A percentile compares a stretch with the other conserved stretches of the same genome.
Conservation (phyloP, 2,329 filamentous ascomycete species). For the Cladosporium oxysporum region DNA sequence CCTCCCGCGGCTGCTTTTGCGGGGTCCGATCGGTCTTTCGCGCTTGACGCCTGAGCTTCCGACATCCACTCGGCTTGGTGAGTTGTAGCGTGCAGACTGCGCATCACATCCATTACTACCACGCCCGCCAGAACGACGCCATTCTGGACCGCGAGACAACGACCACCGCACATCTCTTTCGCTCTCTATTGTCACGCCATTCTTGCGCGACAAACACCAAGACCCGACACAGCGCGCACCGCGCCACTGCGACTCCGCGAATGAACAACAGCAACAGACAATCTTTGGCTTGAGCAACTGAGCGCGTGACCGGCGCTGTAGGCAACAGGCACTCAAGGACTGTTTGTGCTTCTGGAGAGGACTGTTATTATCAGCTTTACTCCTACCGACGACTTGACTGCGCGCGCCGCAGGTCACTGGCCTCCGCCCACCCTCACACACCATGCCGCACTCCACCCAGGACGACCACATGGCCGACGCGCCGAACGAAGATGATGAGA, state of each 20-base stretch:
- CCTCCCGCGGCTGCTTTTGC: not conserved
- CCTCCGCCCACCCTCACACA: slow-evolving; percentile 27
- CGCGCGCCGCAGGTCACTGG: not conserved
- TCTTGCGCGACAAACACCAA: not conserved
- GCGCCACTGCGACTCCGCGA: slow-evolving; percentile 1
- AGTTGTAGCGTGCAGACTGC: not conserved
- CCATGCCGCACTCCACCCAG: slow-evolving; percentile 42
- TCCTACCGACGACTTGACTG: not conserved
- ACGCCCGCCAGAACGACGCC: not conserved
- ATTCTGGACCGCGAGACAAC: not conserved
- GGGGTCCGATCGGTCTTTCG: slow-evolving; percentile 14
- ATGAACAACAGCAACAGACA: not conserved
- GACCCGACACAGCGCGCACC: not conserved
- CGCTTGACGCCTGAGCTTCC: slow-evolving; percentile 3
- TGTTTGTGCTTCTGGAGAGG: not conserved
- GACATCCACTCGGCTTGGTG: not conserved
- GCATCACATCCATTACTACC: not conserved
- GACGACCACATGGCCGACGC: slow-evolving; percentile 23
- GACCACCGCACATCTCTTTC: not conserved
- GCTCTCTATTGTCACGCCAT: not conserved
- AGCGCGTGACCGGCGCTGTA: not conserved
- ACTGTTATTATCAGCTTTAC: not conserved
- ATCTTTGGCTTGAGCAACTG: slow-evolving; percentile 1
- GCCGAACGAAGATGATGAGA: slow-evolving; percentile 33
- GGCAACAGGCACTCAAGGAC: not conserved